A percentile compares a stretch with the other conserved stretches of the same genome.
Conservation (phyloP, 306 rosid species). For the Astragalus glycyphyllos region DNA sequence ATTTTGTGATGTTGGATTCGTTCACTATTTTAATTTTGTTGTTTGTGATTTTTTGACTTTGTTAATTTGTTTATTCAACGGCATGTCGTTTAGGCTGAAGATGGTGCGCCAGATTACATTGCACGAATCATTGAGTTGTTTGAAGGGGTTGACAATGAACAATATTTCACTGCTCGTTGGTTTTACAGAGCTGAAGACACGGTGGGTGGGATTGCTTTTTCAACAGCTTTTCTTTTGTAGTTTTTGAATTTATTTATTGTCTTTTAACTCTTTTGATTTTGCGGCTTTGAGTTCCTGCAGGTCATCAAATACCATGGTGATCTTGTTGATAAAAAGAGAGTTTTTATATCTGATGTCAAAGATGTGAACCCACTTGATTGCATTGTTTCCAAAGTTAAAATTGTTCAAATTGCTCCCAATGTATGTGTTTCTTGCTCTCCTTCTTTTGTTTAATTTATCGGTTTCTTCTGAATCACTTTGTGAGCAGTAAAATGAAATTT, state of each 20-base stretch:
- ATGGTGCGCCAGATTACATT: conserved; percentile 48
- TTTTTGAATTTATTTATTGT: background rate
- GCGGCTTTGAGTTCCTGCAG: conserved; percentile 34
- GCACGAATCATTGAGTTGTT: conserved; percentile 52
- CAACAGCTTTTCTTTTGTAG: background rate
- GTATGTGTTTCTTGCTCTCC: background rate
- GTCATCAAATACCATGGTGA: conserved; percentile 42
- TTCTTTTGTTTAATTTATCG: background rate
- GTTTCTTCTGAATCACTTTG: background rate
- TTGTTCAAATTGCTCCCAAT: conserved; percentile 26
- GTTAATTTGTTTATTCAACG: background rate
- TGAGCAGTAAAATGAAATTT: background rate
- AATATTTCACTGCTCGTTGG: conserved; percentile 53
- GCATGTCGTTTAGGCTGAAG: conserved; percentile 41
- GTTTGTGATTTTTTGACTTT: background rate
- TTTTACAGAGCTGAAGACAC: conserved; percentile 56
- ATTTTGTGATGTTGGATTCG: background rate
- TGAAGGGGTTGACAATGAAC: conserved; percentile 29
- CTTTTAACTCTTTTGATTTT: background rate
- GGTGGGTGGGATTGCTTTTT: conserved; percentile 35
- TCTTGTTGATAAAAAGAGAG: conserved; percentile 43
- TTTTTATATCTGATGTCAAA: conserved; percentile 48
- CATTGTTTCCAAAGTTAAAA: conserved; percentile 43
- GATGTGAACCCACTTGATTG: conserved; percentile 53
- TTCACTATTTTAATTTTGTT: background rate